Base-by-base conservation (phyloP, 352 stramenopile genomes). In the Pythium utonaiense region DNA sequence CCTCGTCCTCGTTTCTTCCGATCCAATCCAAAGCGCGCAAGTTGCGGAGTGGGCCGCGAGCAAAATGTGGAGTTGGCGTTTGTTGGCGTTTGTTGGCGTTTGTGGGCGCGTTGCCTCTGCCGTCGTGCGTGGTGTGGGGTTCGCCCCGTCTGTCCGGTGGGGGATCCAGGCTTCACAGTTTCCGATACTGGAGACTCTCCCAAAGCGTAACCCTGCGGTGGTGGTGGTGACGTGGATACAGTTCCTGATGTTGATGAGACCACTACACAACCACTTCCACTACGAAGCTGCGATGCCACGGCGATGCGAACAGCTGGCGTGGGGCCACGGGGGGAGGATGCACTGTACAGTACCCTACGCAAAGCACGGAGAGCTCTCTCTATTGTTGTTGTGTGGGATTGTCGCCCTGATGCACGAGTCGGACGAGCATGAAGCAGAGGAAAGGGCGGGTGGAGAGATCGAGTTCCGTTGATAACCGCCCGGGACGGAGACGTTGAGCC, bases 121-220 rank as follows among this genome's bases (percentile, higher is more conserved):
- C 40, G 40, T 47, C 40, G 40, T 47, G 40, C 40, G 40, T n/a
- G n/a, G n/a, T 47, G 19, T 47, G 40, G 40, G 40, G 40, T 47
- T 47, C 22, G 40, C 40, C 40, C 40, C 40, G 40, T 47, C 40
- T 47, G 40, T 47, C 19, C 40, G 6, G 28, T 5, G 28, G 5
- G 17, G 34, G 34, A 5, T 41, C 34, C 9, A 41, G 34, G 17
- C 6, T n/a, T n/a, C n/a, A n/a, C n/a, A n/a, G n/a, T n/a, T n/a
- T n/a, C n/a, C n/a, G n/a, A n/a, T n/a, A n/a, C n/a, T n/a, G n/a
- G n/a, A n/a, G n/a, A n/a, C n/a, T n/a, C n/a, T n/a, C 28, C 5
- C 5, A 47, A 47, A 47, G 34, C n/a, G 40, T 47, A 47, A 47
- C 40, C 40, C n/a, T n/a, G n/a, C n/a, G n/a, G n/a, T n/a, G n/a